These are phyloP conservation scores for Leccinum truebloodii DNA, from an alignment of 768 basidiomycete genomes.

Conservation along the genomic window DNA sequence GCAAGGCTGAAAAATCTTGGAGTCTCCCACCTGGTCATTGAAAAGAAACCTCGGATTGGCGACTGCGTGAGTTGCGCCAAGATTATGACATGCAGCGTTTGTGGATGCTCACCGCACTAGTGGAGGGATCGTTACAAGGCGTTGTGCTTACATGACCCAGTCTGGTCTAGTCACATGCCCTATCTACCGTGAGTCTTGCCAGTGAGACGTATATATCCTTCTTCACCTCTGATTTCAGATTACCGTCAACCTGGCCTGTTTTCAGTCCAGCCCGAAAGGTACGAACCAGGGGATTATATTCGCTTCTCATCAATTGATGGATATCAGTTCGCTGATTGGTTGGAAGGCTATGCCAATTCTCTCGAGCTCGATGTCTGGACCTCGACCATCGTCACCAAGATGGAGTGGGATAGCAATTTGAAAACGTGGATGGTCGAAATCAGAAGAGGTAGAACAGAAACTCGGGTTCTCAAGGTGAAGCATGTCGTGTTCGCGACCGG, in stretches of 20 bases:
- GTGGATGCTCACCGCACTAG: constrained; percentile 10
- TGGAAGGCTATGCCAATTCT: constrained; percentile 59
- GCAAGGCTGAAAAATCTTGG: constrained; percentile 64
- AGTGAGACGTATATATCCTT: neutral
- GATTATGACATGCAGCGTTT: too few relatives aligned
- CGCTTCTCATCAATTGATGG: neutral
- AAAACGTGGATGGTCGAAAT: constrained; percentile 49
- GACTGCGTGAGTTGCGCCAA: constrained; percentile 36
- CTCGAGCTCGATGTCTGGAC: constrained; percentile 69
- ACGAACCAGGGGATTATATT: neutral
- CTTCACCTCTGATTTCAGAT: constrained; percentile 33
- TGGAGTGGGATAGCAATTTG: constrained; percentile 38
- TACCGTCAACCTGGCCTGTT: constrained; percentile 59
- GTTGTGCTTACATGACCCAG: constrained; percentile 53
- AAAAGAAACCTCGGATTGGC: constrained; percentile 52
- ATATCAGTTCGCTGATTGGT: constrained; percentile 62
- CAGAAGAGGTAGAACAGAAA: constrained; percentile 32
- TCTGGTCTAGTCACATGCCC: constrained; percentile 58
- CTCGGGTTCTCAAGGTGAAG: constrained; percentile 40
- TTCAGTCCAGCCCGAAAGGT: constrained; percentile 54
- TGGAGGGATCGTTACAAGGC: constrained; percentile 63
- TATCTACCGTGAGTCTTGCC: constrained; percentile 45
- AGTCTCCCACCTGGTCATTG: constrained; percentile 56
- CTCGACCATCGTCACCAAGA: constrained; percentile 42
- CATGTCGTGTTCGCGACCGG: constrained; percentile 64